A percentile compares a stretch with the other conserved stretches of the same genome.
Evolutionary conservation across 1,139 yeast genomes (phyloP).

Genomic region (Chernovozyma sophiae-reginae): DNA sequence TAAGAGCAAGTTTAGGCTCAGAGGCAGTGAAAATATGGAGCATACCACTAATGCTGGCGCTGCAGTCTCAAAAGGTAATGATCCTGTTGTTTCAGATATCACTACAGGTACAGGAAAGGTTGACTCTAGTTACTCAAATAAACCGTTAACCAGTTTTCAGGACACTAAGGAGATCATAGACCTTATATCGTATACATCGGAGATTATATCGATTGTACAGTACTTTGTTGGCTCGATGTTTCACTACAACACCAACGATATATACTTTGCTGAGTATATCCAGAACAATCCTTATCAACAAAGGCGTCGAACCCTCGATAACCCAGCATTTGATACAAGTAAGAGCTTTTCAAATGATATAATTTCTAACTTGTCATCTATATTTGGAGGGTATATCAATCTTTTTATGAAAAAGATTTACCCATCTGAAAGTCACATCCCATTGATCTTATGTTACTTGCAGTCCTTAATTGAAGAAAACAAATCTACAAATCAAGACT

Average conservation of each 20-base stretch:
- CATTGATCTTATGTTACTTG: conserved; percentile 35
- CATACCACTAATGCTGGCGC: background rate
- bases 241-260: conserved; percentile 53
- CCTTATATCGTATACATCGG: conserved; percentile 31
- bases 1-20: conserved; percentile 14
- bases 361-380: conserved; percentile 44
- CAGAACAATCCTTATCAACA: conserved; percentile 34
- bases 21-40: conserved; percentile 5
- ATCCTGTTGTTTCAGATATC: conserved; percentile 1
- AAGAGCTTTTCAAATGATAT: conserved; percentile 50
- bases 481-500: conserved; percentile 64
- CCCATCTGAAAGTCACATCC: conserved; percentile 36
- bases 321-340: conserved; percentile 16
- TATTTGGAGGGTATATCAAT: conserved; percentile 51
- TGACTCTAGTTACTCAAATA: background rate
- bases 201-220: conserved; percentile 48
- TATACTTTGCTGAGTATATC: conserved; percentile 48
- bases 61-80: background rate
- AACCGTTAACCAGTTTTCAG: conserved; percentile 20
- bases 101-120: background rate
- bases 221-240: conserved; percentile 62
- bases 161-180: conserved; percentile 43
- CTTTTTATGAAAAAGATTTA: conserved; percentile 32
- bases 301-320: conserved; percentile 27
- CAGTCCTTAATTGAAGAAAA: conserved; percentile 37